Evolutionary conservation across 202 grass and related monocot species (phyloP), one percentile per base, ranked within the genome.

Genomic region (Schoenoplectus triqueter): DNA sequence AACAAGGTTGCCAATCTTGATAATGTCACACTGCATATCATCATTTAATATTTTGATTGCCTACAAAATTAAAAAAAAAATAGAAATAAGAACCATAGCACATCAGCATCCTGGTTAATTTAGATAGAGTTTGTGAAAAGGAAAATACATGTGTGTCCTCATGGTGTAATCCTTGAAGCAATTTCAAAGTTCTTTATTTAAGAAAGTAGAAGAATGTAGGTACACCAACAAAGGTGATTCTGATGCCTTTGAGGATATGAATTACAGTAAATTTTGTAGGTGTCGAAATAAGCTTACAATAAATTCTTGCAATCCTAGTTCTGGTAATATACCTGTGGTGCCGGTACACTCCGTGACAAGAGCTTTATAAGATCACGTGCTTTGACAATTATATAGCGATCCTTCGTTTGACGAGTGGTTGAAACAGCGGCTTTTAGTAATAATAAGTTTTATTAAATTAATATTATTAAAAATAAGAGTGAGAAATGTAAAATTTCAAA

Each of bases 11-110:
- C 95, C 93, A 81, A 98, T 95, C 85, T 98, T 94, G 56, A 94
- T 92, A 81, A 99, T 89, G 39, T 99, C 96, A 86, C 96, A 99
- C 82, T 85, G 91, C 88, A 92, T 95, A 67, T 99, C 96, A 90
- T 98, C 96, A 59, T 98, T 92, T 11, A 98, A 88, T 88, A 99
- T 87, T 80, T 95, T 99, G 57, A 99, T 92, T 22, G 96, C 96
- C 96, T 98, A 73, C 48, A 62, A 86, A 65, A 83, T 11, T 31
- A 86, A 15, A 20, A 86, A 44, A 67, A 22, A 14, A 65, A 20
- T 2, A 8, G 46, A 75, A 71, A 84, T 48, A 60, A 69, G 15
- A 82, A 48, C 15, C 19, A 52, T 60, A 49, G 47, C 6, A 70
- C 13, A 51, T 69, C 14, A 86, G 5, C 66, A 8, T 74, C 45